Percentiles rank a stretch among this genome's conserved stretches.
Conservation (phyloP, 2,329 filamentous ascomycete species). For the Pseudogymnoascus sp. region DNA sequence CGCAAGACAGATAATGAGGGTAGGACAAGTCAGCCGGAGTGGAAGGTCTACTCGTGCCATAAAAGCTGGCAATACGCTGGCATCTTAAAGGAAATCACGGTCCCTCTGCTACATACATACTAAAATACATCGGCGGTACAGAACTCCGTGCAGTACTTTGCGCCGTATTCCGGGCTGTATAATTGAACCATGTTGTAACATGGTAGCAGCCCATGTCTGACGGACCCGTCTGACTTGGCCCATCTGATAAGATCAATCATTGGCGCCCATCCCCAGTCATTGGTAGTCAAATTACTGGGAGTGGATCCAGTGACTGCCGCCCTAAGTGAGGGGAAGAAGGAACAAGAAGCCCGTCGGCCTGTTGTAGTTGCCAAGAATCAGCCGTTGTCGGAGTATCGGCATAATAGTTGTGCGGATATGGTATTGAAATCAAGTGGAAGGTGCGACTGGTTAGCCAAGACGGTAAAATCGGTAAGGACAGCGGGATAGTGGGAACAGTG, state of each 20-base stretch:
- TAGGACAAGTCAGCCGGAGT: background rate
- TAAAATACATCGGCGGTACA: background rate
- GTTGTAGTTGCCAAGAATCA: background rate
- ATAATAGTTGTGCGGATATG: background rate
- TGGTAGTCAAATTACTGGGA: background rate
- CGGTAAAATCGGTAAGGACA: background rate
- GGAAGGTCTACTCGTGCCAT: background rate
- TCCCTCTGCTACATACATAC: background rate
- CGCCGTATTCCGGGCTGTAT: background rate
- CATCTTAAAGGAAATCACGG: slow-evolving; percentile 5
- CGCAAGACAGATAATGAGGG: background rate
- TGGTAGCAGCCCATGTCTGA: background rate
- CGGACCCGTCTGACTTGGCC: background rate
- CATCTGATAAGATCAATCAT: slow-evolving; percentile 7
- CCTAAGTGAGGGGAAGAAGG: background rate
- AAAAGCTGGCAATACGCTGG: background rate
- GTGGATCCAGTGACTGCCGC: background rate
- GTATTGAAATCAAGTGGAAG: background rate
- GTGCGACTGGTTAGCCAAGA: background rate
- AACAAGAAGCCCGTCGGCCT: background rate
- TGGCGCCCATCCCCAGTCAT: background rate
- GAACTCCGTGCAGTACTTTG: background rate
- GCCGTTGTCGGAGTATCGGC: slow-evolving; percentile 3
- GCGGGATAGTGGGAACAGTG: background rate
- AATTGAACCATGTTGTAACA: background rate